Conservation (phyloP, 306 rosid genomes). For the Alnus glutinosa region DNA sequence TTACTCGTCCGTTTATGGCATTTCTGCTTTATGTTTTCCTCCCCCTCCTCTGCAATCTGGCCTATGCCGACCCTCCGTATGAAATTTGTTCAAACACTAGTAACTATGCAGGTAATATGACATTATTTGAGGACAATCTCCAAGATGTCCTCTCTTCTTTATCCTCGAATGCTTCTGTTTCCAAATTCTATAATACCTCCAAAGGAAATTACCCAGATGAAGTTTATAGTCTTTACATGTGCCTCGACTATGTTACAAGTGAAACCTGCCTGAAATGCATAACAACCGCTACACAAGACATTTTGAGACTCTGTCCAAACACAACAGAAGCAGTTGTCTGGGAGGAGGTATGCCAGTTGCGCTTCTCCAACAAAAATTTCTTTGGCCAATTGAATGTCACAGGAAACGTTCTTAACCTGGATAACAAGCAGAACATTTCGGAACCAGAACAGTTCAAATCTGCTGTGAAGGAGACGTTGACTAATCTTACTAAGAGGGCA, state of each 20-base stretch:
- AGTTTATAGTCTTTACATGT: slow-evolving; percentile 40
- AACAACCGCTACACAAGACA: slow-evolving; percentile 30
- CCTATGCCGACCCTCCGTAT: slow-evolving; percentile 27
- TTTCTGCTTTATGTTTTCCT: slow-evolving; percentile 18
- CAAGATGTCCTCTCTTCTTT: slow-evolving; percentile 25
- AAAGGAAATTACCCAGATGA: slow-evolving; percentile 26
- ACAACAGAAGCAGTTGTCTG: slow-evolving; percentile 51
- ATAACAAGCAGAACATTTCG: slow-evolving; percentile 28
- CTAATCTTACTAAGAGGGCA: slow-evolving; percentile 35
- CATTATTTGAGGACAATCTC: slow-evolving; percentile 33
- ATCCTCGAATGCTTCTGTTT: slow-evolving; percentile 33
- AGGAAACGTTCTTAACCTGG: slow-evolving; percentile 23
- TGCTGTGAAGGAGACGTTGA: slow-evolving; percentile 39
- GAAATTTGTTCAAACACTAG: slow-evolving; percentile 22
- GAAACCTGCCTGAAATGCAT: slow-evolving; percentile 42
- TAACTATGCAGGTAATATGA: slow-evolving; percentile 19
- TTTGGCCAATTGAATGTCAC: slow-evolving; percentile 38
- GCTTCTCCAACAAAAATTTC: slow-evolving; percentile 52
- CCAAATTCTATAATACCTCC: slow-evolving; percentile 32
- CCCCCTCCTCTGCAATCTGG: neutral
- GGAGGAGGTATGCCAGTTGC: slow-evolving; percentile 58
- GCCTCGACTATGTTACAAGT: slow-evolving; percentile 40
- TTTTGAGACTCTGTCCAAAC: slow-evolving; percentile 39
- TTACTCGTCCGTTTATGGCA: neutral
- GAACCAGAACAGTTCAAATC: slow-evolving; percentile 35